phyloP scores from a whole-genome alignment of 805 yeast species.

The Candida koratica region DNA sequence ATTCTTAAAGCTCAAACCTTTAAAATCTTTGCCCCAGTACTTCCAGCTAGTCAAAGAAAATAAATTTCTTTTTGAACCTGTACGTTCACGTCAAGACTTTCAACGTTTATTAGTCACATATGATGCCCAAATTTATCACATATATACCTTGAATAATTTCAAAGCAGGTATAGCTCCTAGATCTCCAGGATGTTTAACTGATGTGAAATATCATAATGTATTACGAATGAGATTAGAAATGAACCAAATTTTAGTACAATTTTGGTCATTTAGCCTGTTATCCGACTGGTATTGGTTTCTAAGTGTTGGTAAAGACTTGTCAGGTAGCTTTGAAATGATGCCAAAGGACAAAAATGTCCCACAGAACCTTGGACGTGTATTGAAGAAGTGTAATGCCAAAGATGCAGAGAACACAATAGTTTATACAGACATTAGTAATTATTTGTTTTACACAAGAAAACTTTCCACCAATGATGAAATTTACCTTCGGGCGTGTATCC shows the following conservation, averaged over 20 bases:
- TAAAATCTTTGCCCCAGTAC: slow-evolving; percentile 19
- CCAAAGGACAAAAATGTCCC: slow-evolving; percentile 16
- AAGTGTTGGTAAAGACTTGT: slow-evolving; percentile 32
- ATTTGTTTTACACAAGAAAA: background rate
- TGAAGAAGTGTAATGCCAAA: background rate
- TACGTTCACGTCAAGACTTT: slow-evolving; percentile 18
- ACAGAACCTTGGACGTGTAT: slow-evolving; percentile 5
- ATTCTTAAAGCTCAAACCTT: slow-evolving; percentile 16
- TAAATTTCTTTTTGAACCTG: slow-evolving; percentile 38
- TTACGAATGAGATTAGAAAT: slow-evolving; percentile 38
- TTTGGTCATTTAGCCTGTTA: slow-evolving; percentile 40
- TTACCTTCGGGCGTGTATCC: slow-evolving; percentile 36
- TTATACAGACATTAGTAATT: background rate
- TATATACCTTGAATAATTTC: slow-evolving; percentile 29
- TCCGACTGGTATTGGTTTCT: slow-evolving; percentile 36
- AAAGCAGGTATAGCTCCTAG: slow-evolving; percentile 37
- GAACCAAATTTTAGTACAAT: slow-evolving; percentile 35
- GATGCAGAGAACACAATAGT: background rate
- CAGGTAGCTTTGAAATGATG: slow-evolving; percentile 25
- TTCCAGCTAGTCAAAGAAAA: slow-evolving; percentile 24
- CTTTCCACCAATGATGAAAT: slow-evolving; percentile 23
- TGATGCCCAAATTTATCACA: slow-evolving; percentile 23
- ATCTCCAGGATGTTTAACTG: slow-evolving; percentile 19
- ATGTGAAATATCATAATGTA: slow-evolving; percentile 29
- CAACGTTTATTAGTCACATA: slow-evolving; percentile 11